phyloP scores from a whole-genome alignment of 257 asterid species.

The Solanum ahanhuiri region DNA sequence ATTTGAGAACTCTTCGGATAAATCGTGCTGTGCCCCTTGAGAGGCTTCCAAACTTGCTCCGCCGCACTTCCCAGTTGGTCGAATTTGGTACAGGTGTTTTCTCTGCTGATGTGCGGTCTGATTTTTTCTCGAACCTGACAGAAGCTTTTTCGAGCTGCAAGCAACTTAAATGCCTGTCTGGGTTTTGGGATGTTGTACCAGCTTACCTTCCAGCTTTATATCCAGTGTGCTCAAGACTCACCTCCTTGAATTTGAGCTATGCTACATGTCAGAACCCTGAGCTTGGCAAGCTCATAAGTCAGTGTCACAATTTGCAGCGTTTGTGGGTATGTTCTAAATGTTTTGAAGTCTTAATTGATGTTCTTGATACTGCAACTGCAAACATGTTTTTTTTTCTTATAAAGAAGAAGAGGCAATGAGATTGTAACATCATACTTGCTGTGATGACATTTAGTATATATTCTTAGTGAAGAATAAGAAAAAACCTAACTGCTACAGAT shows the following conservation, averaged over 20 bases:
- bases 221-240: conserved; percentile 50
- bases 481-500: background rate
- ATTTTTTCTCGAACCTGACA: conserved; percentile 39
- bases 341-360: background rate
- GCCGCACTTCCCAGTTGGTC: conserved; percentile 49
- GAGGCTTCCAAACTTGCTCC: conserved; percentile 50
- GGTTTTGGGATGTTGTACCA: conserved; percentile 90
- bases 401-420: background rate
- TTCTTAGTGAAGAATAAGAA: background rate
- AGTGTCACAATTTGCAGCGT: conserved; percentile 66
- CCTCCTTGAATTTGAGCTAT: conserved; percentile 75
- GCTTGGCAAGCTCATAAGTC: conserved; percentile 55
- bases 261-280: conserved; percentile 64
- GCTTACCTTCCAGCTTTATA: conserved; percentile 75
- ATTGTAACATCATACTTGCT: background rate
- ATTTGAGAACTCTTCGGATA: conserved; percentile 44
- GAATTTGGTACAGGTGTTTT: conserved; percentile 61
- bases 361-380: background rate
- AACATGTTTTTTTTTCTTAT: background rate
- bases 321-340: conserved; percentile 55
- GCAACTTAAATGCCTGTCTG: conserved; percentile 68
- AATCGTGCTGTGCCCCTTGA: conserved; percentile 67
- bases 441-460: background rate
- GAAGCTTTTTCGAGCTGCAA: conserved; percentile 71
- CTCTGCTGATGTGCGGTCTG: conserved; percentile 45